Percentiles rank a stretch among this genome's conserved stretches.
These are phyloP conservation scores for Thecaphora thlaspeos DNA, from an alignment of 1,284 basidiomycete species.

Conservation along the genomic window DNA sequence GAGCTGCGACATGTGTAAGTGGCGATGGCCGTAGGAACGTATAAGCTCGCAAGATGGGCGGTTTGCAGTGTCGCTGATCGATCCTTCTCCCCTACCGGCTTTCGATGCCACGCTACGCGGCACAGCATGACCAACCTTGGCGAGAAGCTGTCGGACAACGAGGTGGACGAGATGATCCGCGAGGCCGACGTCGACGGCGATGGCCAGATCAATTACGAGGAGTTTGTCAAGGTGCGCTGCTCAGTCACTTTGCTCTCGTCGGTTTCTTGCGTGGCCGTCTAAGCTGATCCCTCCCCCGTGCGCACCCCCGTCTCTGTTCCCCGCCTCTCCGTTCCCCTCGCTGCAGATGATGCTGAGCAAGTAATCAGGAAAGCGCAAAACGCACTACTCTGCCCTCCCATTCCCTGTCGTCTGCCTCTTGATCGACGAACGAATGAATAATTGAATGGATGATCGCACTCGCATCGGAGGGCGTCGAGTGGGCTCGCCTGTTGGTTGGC, in stretches of 20 bases:
- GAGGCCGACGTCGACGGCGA: slow-evolving; percentile 96
- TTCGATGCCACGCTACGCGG: neutral
- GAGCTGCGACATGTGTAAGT: slow-evolving; percentile 64
- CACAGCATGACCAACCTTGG: slow-evolving; percentile 57
- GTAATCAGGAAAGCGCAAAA: no score
- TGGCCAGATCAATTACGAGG: slow-evolving; percentile 71
- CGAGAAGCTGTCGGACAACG: slow-evolving; percentile 86
- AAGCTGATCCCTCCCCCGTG: neutral
- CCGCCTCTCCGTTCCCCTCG: neutral
- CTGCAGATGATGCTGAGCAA: slow-evolving; percentile 56
- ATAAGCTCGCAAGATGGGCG: no score
- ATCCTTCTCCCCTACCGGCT: neutral
- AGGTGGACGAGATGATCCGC: slow-evolving; percentile 97
- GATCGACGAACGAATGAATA: no score
- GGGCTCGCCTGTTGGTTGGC: no score
- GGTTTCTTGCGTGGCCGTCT: neutral
- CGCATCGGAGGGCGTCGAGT: no score
- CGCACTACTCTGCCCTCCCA: no score
- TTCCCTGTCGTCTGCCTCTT: no score
- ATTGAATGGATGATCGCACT: no score
- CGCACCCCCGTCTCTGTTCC: neutral
- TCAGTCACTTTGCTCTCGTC: neutral
- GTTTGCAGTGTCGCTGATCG: no score
- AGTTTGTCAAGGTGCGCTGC: slow-evolving; percentile 63
- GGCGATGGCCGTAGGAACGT: neutral